These are phyloP conservation scores for Penicillium sp. DNA, from an alignment of 2,329 filamentous ascomycete genomes.

Conservation along the genomic window DNA sequence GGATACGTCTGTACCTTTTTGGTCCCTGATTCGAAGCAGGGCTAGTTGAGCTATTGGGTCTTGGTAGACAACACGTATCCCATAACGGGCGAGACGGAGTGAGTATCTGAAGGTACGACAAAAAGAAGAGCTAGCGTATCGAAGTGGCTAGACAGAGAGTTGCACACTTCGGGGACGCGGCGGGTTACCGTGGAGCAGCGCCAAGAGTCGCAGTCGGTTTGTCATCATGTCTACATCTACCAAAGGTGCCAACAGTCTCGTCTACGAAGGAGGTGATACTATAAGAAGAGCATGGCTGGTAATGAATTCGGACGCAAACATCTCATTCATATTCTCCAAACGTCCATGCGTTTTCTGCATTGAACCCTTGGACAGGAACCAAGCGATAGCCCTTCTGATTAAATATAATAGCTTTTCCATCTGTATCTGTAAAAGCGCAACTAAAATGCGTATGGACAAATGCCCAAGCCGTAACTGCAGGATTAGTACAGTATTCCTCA, in stretches of 20 bases:
- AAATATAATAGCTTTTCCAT: slow-evolving; percentile 1
- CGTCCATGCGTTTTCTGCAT: neutral
- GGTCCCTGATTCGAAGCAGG: too few species aligned
- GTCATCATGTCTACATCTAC: too few species aligned
- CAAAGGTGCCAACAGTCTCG: too few species aligned
- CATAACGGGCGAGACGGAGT: neutral
- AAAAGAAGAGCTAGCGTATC: too few species aligned
- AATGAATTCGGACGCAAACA: neutral
- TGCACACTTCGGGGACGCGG: too few species aligned
- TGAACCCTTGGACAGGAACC: neutral
- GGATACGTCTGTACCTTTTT: neutral
- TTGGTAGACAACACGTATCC: neutral
- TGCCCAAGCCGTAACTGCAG: slow-evolving; percentile 39
- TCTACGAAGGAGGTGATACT: too few species aligned
- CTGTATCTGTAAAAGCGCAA: neutral
- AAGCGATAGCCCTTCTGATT: slow-evolving; percentile 6
- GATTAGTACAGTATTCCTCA: slow-evolving; percentile 38
- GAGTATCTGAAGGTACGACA: neutral
- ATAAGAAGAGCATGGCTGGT: too few species aligned
- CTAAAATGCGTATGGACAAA: slow-evolving; percentile 47
- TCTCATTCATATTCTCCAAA: neutral
- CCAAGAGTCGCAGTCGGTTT: too few species aligned
- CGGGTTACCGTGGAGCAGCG: too few species aligned
- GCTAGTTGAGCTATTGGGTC: too few species aligned
- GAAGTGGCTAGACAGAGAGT: too few species aligned